A percentile compares a stretch with the other conserved stretches of the same genome.
These are phyloP conservation scores for Talinum fruticosum DNA, from an alignment of 148 eudicot species.

Conservation along the genomic window DNA sequence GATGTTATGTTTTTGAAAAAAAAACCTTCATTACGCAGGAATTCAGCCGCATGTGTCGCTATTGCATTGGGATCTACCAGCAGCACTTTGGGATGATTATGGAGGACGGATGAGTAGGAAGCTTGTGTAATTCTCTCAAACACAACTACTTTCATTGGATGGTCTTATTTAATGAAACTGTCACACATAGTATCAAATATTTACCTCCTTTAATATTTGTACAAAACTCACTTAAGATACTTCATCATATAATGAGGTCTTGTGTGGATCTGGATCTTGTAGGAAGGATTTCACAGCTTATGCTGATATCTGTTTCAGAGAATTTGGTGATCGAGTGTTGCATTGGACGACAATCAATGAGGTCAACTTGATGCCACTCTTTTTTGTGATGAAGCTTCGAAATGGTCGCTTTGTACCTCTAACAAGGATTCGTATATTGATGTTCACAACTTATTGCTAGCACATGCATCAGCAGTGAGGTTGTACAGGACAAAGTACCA, in stretches of 20 bases:
- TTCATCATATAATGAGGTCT: neutral
- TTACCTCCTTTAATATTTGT: neutral
- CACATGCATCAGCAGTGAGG: constrained; percentile 50
- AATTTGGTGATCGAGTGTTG: constrained; percentile 59
- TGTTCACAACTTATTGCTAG: constrained; percentile 49
- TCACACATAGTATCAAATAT: too few species aligned
- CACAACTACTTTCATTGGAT: too few species aligned
- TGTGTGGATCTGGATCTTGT: constrained; percentile 38
- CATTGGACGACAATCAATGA: constrained; percentile 67
- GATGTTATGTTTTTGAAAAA: neutral
- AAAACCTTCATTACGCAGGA: constrained; percentile 22
- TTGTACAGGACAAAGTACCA: constrained; percentile 49
- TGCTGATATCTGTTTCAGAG: constrained; percentile 65
- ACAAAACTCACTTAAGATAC: too few species aligned
- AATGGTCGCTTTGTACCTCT: constrained; percentile 34
- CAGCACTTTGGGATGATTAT: constrained; percentile 56
- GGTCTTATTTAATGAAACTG: too few species aligned
- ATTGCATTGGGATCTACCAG: constrained; percentile 53
- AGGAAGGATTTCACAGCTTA: constrained; percentile 51
- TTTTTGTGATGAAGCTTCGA: neutral
- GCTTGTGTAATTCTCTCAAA: constrained; percentile 49
- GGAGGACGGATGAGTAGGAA: constrained; percentile 48
- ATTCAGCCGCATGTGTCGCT: constrained; percentile 63
- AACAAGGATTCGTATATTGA: constrained; percentile 48
- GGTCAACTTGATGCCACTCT: constrained; percentile 34